phyloP scores from a whole-genome alignment of 768 basidiomycete species.

The Mycena latifolia region DNA sequence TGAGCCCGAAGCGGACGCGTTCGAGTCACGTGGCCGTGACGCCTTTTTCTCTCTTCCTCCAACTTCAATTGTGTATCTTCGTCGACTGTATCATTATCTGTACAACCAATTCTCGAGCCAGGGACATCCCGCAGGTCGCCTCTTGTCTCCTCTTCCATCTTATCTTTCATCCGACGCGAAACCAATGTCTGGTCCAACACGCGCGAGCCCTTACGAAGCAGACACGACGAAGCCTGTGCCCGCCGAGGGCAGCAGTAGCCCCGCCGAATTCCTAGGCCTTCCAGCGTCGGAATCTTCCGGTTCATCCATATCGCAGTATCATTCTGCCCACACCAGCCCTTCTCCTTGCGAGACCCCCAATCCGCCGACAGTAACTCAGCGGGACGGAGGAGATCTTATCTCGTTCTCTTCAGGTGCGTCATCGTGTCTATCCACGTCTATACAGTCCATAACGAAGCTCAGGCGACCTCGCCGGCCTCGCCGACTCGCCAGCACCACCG shows the following conservation, averaged over 20 bases:
- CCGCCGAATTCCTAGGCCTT: slow-evolving; percentile 17
- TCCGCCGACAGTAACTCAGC: no score
- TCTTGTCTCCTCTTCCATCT: no score
- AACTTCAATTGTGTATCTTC: no score
- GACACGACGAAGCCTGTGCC: not conserved
- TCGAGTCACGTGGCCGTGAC: no score
- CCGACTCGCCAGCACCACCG: not conserved
- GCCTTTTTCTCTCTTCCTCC: no score
- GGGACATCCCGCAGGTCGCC: no score
- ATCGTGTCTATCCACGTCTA: not conserved
- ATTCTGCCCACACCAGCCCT: slow-evolving; percentile 30
- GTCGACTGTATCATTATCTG: no score
- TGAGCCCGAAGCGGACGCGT: no score
- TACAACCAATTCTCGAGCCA: no score
- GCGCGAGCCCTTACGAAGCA: not conserved
- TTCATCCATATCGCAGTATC: slow-evolving; percentile 27
- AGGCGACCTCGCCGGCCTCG: not conserved
- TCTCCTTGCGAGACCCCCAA: slow-evolving; percentile 1
- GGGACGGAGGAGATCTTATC: slow-evolving; percentile 3
- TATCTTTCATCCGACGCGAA: no score
- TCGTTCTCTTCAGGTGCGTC: slow-evolving; percentile 29
- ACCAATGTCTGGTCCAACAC: slow-evolving; percentile 8
- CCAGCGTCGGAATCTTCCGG: slow-evolving; percentile 19
- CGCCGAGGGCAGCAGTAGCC: not conserved
- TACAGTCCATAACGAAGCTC: not conserved